A percentile compares a stretch with the other conserved stretches of the same genome.
Conservation (phyloP, 2,329 filamentous ascomycete genomes). For the Cladosporium oxysporum region DNA sequence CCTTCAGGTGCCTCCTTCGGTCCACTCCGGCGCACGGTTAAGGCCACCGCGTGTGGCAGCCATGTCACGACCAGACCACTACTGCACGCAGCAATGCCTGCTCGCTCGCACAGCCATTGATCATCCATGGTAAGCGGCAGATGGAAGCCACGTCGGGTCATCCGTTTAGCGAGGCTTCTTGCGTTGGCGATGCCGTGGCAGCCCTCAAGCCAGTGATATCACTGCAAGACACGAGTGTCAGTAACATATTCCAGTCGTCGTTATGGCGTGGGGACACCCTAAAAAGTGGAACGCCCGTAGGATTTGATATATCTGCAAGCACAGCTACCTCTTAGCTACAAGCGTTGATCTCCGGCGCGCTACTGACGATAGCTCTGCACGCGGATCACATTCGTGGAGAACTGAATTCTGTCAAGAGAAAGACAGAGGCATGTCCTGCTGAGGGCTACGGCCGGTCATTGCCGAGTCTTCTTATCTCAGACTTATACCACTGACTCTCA, state of each 20-base stretch:
- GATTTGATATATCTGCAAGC: constrained; percentile 19
- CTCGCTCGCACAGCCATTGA: neutral
- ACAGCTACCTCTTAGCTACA: neutral
- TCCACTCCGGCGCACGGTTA: neutral
- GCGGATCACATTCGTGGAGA: constrained; percentile 1
- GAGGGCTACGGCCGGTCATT: constrained; percentile 11
- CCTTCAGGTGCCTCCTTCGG: constrained; percentile 1
- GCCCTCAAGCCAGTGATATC: constrained; percentile 19
- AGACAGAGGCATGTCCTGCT: neutral
- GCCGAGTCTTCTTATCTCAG: constrained; percentile 6
- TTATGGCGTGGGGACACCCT: constrained; percentile 15
- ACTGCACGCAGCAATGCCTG: constrained; percentile 10
- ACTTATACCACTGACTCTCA: neutral
- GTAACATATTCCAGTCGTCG: neutral
- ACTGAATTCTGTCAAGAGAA: constrained; percentile 4
- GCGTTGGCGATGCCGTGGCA: constrained; percentile 13
- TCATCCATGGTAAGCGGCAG: neutral
- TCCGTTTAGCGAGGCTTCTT: constrained; percentile 13
- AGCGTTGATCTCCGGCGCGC: constrained; percentile 10
- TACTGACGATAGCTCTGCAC: constrained; percentile 15
- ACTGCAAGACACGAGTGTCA: constrained; percentile 10
- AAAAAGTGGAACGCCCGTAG: constrained; percentile 17
- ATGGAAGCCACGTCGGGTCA: constrained; percentile 17
- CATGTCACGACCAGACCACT: neutral
- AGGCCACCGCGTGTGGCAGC: neutral